A percentile compares a stretch with the other conserved stretches of the same genome.
phyloP scores from a whole-genome alignment of 2,329 filamentous ascomycete species.

The Talaromyces sp. region DNA sequence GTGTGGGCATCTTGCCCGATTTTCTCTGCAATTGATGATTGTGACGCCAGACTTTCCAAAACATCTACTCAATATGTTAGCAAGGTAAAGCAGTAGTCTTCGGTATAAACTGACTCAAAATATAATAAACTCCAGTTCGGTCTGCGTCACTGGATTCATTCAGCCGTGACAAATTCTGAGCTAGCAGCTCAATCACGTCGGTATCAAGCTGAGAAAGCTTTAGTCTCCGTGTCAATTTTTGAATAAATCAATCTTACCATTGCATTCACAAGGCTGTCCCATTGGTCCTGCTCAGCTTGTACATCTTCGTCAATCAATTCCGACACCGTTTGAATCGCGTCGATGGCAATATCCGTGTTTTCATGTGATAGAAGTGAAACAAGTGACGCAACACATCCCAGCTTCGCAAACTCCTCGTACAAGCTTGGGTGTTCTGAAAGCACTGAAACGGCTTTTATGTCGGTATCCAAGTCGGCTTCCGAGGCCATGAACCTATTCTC shows the following conservation, averaged over 20 bases:
- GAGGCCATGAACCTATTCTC: constrained; percentile 60
- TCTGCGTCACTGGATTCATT: constrained; percentile 70
- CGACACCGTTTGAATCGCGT: constrained; percentile 78
- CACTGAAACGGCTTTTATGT: constrained; percentile 80
- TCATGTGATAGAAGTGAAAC: constrained; percentile 84
- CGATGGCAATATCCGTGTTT: constrained; percentile 94
- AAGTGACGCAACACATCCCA: constrained; percentile 67
- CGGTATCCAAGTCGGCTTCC: constrained; percentile 84
- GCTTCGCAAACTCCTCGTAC: constrained; percentile 71
- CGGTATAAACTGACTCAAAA: constrained; percentile 46
- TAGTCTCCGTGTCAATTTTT: neutral
- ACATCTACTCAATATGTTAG: constrained; percentile 44
- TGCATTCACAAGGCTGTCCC: constrained; percentile 65
- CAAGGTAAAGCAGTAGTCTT: too few species aligned
- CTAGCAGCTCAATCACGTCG: constrained; percentile 36
- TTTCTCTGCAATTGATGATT: constrained; percentile 60
- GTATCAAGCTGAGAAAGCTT: constrained; percentile 29
- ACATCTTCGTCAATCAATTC: constrained; percentile 95
- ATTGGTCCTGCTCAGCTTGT: constrained; percentile 70
- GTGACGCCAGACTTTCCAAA: constrained; percentile 78
- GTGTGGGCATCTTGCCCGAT: constrained; percentile 65
- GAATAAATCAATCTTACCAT: constrained; percentile 36
- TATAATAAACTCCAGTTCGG: constrained; percentile 78
- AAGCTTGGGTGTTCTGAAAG: constrained; percentile 80
- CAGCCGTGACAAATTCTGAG: constrained; percentile 63